Conservation (phyloP, 1,284 basidiomycete species). For the Boletellus deceptivus region DNA sequence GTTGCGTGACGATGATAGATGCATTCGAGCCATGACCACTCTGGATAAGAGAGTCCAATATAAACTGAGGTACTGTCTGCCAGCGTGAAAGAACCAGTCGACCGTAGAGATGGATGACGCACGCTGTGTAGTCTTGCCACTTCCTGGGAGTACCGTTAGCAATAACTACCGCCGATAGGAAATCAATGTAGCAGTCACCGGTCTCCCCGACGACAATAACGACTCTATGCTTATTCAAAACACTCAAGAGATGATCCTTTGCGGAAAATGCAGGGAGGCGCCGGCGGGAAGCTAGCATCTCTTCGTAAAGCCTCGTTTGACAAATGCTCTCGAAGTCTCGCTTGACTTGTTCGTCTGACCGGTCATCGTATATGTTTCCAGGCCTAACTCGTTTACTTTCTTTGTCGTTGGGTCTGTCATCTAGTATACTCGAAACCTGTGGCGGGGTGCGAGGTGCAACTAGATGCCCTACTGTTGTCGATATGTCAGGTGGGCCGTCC, state of each 20-base stretch:
- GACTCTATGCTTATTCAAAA: constrained; percentile 63
- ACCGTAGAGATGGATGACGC: constrained; percentile 4
- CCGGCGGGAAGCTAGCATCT: constrained; percentile 57
- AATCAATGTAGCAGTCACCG: constrained; percentile 37
- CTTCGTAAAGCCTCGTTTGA: constrained; percentile 50
- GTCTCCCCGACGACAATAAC: constrained; percentile 86
- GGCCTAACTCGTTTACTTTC: background rate
- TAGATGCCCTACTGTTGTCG: constrained; percentile 49
- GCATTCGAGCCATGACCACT: constrained; percentile 62
- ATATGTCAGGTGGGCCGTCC: constrained; percentile 71
- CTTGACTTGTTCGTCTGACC: constrained; percentile 54
- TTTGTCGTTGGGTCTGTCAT: constrained; percentile 1
- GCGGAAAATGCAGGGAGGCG: constrained; percentile 77
- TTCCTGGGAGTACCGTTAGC: constrained; percentile 48
- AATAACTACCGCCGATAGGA: background rate
- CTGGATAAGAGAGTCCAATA: constrained; percentile 80
- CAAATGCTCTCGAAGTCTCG: constrained; percentile 51
- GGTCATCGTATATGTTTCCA: constrained; percentile 38
- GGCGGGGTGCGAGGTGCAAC: constrained; percentile 6
- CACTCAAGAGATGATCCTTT: constrained; percentile 60
- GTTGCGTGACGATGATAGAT: constrained; percentile 88
- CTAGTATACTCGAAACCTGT: background rate
- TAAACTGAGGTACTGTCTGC: constrained; percentile 78
- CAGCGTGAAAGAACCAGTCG: background rate
- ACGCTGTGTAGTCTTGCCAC: constrained; percentile 89